Conservation (phyloP, 768 basidiomycete species). For the Lactarius vividus region DNA sequence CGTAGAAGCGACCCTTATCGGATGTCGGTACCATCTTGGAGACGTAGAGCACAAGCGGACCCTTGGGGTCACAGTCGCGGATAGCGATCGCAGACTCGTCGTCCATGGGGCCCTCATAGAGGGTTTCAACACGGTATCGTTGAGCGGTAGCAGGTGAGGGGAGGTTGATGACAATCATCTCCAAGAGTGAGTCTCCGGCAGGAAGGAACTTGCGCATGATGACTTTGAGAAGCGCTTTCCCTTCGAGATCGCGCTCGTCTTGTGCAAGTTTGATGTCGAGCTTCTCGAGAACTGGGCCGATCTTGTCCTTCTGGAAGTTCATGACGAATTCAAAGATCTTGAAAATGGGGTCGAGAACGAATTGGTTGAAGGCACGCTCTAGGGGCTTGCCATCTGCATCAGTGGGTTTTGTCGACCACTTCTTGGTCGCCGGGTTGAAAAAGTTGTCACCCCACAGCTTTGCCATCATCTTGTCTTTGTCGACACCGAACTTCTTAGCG, state of each 20-base stretch:
- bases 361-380: slow-evolving; percentile 97
- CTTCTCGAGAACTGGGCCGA: slow-evolving; percentile 86
- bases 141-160: slow-evolving; percentile 97
- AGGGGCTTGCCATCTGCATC: slow-evolving; percentile 86
- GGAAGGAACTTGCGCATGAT: slow-evolving; percentile 99
- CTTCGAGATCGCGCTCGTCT: slow-evolving; percentile 92
- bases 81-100: slow-evolving; percentile 99
- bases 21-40: slow-evolving; percentile 99
- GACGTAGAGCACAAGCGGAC: slow-evolving; percentile 95
- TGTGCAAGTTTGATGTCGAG: slow-evolving; percentile 86
- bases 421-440: slow-evolving; percentile 95
- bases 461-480: slow-evolving; percentile 96
- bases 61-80: slow-evolving; percentile 96
- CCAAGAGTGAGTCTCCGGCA: slow-evolving; percentile 95
- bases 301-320: slow-evolving; percentile 97
- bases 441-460: slow-evolving; percentile 99
- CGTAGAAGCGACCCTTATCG: slow-evolving; percentile 99
- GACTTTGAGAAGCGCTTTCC: slow-evolving; percentile 94
- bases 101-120: slow-evolving; percentile 99
- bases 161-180: slow-evolving; percentile 99
- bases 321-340: slow-evolving; percentile 97
- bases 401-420: slow-evolving; percentile 82
- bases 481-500: slow-evolving; percentile 98
- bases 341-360: slow-evolving; percentile 99
- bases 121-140: slow-evolving; percentile 97